These are phyloP conservation scores for Dioszegia crocea DNA, from an alignment of 768 basidiomycete genomes.

Conservation along the genomic window DNA sequence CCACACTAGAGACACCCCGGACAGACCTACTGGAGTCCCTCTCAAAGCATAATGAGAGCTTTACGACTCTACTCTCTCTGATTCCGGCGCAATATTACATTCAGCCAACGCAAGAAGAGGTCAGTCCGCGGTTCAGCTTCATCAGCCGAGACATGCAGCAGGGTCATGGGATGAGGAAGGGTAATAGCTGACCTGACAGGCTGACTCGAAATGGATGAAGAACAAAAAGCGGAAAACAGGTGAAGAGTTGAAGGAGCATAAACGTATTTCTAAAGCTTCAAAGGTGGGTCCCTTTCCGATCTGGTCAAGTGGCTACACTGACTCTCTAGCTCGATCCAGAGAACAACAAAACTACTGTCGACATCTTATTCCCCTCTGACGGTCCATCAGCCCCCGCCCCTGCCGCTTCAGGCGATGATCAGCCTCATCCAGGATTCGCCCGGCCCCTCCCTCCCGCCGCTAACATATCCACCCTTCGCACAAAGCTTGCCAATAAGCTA, in stretches of 20 bases:
- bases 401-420: not conserved
- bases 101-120: slow-evolving; percentile 65
- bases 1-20: not conserved
- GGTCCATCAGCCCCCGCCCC: slow-evolving; percentile 31
- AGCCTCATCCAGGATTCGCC: slow-evolving; percentile 7
- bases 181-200: slow-evolving; percentile 21
- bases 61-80: slow-evolving; percentile 73
- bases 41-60: slow-evolving; percentile 77
- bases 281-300: slow-evolving; percentile 58
- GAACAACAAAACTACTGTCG: slow-evolving; percentile 73
- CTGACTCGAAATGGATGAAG: slow-evolving; percentile 55
- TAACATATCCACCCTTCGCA: slow-evolving; percentile 38
- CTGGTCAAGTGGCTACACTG: not conserved
- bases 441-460: slow-evolving; percentile 42
- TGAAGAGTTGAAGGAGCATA: slow-evolving; percentile 80
- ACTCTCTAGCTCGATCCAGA: slow-evolving; percentile 76
- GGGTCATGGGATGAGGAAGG: not conserved
- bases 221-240: slow-evolving; percentile 78
- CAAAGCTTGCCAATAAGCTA: slow-evolving; percentile 40
- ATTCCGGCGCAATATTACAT: slow-evolving; percentile 91
- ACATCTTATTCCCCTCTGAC: slow-evolving; percentile 53
- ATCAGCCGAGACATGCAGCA: too few species aligned
- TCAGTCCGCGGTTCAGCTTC: slow-evolving; percentile 34
- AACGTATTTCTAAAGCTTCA: slow-evolving; percentile 79
- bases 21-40: slow-evolving; percentile 52